Conservation (phyloP, 805 yeast genomes). For the Starmerella sirachaensis region DNA sequence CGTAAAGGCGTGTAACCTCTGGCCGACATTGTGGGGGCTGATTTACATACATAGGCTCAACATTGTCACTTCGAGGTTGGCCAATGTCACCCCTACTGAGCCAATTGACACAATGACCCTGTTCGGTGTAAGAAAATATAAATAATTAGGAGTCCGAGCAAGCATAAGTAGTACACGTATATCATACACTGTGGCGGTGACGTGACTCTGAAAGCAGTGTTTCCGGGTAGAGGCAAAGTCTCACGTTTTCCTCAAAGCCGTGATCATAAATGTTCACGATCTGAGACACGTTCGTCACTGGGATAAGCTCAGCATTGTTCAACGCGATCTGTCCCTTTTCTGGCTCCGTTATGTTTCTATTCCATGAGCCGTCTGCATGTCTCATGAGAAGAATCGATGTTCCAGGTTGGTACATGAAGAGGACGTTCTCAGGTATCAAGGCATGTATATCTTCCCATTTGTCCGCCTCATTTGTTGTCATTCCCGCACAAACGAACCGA, state of each 20-base stretch:
- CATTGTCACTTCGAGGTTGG: no score
- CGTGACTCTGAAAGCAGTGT: background rate
- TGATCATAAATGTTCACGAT: constrained; percentile 32
- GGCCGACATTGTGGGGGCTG: no score
- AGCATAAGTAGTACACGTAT: background rate
- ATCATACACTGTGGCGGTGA: background rate
- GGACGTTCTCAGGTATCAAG: constrained; percentile 33
- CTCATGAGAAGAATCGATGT: constrained; percentile 24
- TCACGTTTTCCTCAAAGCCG: constrained; percentile 26
- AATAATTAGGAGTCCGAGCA: no score
- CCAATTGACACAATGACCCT: no score
- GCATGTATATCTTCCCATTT: constrained; percentile 60
- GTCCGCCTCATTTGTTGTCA: constrained; percentile 60
- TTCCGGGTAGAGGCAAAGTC: constrained; percentile 16
- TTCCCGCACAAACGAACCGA: constrained; percentile 46
- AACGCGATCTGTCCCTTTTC: constrained; percentile 24
- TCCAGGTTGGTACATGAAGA: constrained; percentile 26
- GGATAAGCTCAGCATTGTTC: constrained; percentile 21
- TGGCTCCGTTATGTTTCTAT: constrained; percentile 24
- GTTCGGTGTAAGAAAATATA: no score
- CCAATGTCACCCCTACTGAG: no score
- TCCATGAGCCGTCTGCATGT: constrained; percentile 19
- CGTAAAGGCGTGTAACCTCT: no score
- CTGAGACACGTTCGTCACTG: constrained; percentile 18
- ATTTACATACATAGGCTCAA: no score